Percentiles rank a stretch among this genome's conserved stretches.
Conservation (phyloP, 78 protist genomes). For the Dictyostelium capitatum region DNA sequence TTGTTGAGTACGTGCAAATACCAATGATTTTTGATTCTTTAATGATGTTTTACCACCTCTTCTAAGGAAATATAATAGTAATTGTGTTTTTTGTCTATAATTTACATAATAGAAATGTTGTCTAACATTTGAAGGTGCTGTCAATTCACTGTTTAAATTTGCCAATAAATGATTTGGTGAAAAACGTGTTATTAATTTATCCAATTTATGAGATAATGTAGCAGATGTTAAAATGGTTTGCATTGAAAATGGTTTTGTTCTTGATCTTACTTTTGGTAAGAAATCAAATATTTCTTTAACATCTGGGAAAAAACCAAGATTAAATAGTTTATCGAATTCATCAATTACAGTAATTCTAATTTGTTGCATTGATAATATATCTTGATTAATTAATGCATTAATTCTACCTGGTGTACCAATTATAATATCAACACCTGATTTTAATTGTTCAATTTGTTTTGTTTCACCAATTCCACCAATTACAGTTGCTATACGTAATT, state of each 20-base stretch:
- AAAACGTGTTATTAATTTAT: slow-evolving; percentile 52
- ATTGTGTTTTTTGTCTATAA: slow-evolving; percentile 29
- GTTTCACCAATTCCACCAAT: slow-evolving; percentile 69
- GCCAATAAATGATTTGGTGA: slow-evolving; percentile 60
- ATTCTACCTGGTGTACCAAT: slow-evolving; percentile 68
- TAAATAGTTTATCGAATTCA: slow-evolving; percentile 71
- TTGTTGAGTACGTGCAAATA: slow-evolving; percentile 70
- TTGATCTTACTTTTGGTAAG: slow-evolving; percentile 29
- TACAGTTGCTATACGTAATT: not conserved
- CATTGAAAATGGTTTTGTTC: slow-evolving; percentile 32
- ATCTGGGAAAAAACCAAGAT: slow-evolving; percentile 75
- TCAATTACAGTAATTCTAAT: slow-evolving; percentile 54
- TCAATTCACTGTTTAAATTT: slow-evolving; percentile 15
- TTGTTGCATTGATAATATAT: not conserved
- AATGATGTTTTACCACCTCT: slow-evolving; percentile 68
- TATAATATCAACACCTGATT: slow-evolving; percentile 37
- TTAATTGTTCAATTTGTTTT: slow-evolving; percentile 18
- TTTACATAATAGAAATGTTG: slow-evolving; percentile 41
- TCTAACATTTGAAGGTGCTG: slow-evolving; percentile 11
- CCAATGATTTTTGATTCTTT: slow-evolving; percentile 21
- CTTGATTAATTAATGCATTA: not conserved
- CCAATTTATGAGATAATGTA: slow-evolving; percentile 16
- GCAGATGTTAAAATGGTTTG: slow-evolving; percentile 61
- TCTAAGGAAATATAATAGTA: slow-evolving; percentile 41
- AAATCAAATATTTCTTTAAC: slow-evolving; percentile 24